Percentiles rank a stretch among this genome's conserved stretches.
phyloP scores from a whole-genome alignment of 2,329 filamentous ascomycete genomes.

The Podosphaera fusca region DNA sequence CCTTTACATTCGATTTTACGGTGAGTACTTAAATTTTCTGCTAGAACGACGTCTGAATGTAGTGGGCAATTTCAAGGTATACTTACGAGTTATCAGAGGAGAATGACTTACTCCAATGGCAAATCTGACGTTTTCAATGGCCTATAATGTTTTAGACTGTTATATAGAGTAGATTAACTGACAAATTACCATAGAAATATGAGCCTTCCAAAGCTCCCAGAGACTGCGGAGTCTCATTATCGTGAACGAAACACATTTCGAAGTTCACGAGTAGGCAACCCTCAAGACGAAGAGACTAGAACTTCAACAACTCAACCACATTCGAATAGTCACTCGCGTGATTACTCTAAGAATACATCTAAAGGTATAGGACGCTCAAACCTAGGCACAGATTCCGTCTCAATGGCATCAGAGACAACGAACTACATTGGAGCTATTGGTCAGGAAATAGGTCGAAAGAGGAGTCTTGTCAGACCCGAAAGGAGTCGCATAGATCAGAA shows the following conservation, averaged over 20 bases:
- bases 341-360: constrained; percentile 33
- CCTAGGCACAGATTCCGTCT: constrained; percentile 13
- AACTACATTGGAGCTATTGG: constrained; percentile 7
- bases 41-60: too few relatives aligned
- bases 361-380: constrained; percentile 29
- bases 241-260: constrained; percentile 42
- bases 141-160: neutral
- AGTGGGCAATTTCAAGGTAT: too few relatives aligned
- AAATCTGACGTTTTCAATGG: too few relatives aligned
- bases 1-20: too few relatives aligned
- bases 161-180: constrained; percentile 3
- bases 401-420: constrained; percentile 24
- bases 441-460: constrained; percentile 39
- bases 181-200: constrained; percentile 18
- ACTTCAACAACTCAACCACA: constrained; percentile 6
- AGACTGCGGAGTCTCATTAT: constrained; percentile 29
- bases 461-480: constrained; percentile 75
- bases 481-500: constrained; percentile 63
- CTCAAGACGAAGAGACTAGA: constrained; percentile 48
- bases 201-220: constrained; percentile 29
- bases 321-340: constrained; percentile 23
- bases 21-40: too few relatives aligned
- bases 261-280: constrained; percentile 39
- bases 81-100: too few relatives aligned
- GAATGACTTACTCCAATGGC: too few relatives aligned